These are phyloP conservation scores for Acanthamoeba divionensis DNA, from an alignment of 208 protist genomes.

Conservation along the genomic window DNA sequence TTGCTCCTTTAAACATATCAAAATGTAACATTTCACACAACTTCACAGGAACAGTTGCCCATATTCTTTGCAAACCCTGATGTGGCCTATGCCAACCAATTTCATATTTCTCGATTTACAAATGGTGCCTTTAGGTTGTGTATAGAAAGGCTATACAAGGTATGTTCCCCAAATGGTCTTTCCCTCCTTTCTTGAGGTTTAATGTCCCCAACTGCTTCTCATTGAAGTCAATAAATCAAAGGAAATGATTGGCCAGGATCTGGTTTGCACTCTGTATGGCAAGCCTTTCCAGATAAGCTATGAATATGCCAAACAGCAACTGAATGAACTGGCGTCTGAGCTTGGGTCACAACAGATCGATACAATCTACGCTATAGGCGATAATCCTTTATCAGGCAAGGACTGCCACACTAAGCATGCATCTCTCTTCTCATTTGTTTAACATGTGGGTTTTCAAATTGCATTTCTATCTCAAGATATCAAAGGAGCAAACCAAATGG, in stretches of 20 bases:
- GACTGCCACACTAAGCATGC: not conserved
- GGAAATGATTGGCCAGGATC: not conserved
- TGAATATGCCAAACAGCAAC: not conserved
- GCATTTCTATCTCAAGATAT: not conserved
- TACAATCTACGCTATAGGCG: not conserved
- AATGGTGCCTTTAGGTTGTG: not conserved
- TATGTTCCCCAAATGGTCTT: not conserved
- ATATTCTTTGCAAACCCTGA: constrained; percentile 4
- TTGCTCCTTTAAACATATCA: too few relatives aligned
- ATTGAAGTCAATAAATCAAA: too few relatives aligned
- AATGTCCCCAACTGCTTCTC: too few relatives aligned
- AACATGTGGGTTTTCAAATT: not conserved
- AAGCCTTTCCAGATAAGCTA: not conserved
- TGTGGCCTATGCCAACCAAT: not conserved
- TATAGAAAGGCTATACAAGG: not conserved
- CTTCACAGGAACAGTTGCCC: not conserved
- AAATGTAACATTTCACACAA: too few relatives aligned
- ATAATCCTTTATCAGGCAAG: not conserved
- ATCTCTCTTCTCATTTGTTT: not conserved
- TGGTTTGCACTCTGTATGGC: not conserved
- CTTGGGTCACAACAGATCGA: not conserved
- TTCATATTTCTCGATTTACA: not conserved
- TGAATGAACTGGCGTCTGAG: not conserved
- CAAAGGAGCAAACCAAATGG: not conserved
- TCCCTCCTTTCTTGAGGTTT: not conserved